Evolutionary conservation across 108 stramenopile genomes (phyloP).

Genomic region (Conticribra guillardii): DNA sequence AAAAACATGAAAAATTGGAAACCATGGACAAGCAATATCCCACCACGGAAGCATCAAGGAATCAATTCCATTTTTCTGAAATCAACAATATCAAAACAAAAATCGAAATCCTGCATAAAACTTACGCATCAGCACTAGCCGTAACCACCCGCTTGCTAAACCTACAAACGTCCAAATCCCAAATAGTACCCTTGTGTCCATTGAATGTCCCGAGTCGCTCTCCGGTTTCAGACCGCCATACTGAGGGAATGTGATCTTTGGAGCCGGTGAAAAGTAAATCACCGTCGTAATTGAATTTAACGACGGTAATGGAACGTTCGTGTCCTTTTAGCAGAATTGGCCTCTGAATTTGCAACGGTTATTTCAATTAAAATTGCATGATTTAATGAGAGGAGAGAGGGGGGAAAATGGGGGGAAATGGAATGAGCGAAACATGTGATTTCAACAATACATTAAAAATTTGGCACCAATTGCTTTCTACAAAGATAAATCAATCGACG

Average conservation of each 20-base stretch:
- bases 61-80: neutral
- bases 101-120: conserved; percentile 15
- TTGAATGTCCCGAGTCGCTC: conserved; percentile 97
- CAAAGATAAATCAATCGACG: no score
- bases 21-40: no score
- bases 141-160: conserved; percentile 80
- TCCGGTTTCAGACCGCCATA: conserved; percentile 95
- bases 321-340: conserved; percentile 99
- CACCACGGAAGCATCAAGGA: no score
- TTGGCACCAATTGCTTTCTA: no score
- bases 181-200: conserved; percentile 97
- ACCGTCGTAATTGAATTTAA: conserved; percentile 96
- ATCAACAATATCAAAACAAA: neutral
- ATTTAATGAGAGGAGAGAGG: no score
- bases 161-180: conserved; percentile 94
- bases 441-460: no score
- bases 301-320: conserved; percentile 97
- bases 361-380: neutral
- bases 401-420: no score
- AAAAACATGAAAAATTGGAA: no score
- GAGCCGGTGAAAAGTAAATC: conserved; percentile 96
- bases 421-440: no score
- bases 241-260: conserved; percentile 90
- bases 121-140: conserved; percentile 84
- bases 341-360: conserved; percentile 43